Base-by-base conservation (phyloP, 2,329 filamentous ascomycete genomes). In the Colletotrichum lentis region DNA sequence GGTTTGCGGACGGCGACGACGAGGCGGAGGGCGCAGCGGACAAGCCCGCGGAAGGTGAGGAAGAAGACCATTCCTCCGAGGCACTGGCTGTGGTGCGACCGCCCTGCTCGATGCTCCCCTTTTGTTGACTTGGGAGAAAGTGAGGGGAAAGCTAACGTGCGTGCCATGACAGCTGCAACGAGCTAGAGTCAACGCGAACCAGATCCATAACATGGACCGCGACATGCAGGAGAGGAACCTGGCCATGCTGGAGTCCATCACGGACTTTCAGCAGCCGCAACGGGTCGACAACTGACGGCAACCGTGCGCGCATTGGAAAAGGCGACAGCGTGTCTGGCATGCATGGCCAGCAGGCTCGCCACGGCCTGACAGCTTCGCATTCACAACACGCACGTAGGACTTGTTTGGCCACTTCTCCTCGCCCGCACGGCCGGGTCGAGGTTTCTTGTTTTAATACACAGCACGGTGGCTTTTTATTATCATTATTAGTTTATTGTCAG, bases 31-130 rank as follows among this genome's bases (percentile, higher is more conserved):
- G 72, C 56, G 77, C 77, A 71, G 74, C 76, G 53, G 72, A 78
- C 72, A 77, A 78, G 64, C 76, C 75, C 56, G 74, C 78, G 63
- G 84, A 85, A 86, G 86, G 85, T 86, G 87, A 89, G 86, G 80
- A 80, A 76, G 83, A 86, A 74, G 88, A 90, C 76, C 81, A 86
- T 81, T 87, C 87, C 78, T 90, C 88, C 76, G 82, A 84, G 77
- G 88, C 88, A 79, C 83, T 90, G 80, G 87, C 88, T 81, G 87
- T 85, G 87, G 88, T 90, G 85, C 84, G 88, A 82, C 75, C 79
- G 78, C 80, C 83, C 83, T 81, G 78, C 77, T 80, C 81, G 77
- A 77, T 78, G 75, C 74, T 76, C 77, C 74, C 76, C 72, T 73
- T 73, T 74, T 27, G 8, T 3, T 35, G 8, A 10, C 31, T 35